Conservation (phyloP, 495 filamentous ascomycete species). For the Tuber brumale region DNA sequence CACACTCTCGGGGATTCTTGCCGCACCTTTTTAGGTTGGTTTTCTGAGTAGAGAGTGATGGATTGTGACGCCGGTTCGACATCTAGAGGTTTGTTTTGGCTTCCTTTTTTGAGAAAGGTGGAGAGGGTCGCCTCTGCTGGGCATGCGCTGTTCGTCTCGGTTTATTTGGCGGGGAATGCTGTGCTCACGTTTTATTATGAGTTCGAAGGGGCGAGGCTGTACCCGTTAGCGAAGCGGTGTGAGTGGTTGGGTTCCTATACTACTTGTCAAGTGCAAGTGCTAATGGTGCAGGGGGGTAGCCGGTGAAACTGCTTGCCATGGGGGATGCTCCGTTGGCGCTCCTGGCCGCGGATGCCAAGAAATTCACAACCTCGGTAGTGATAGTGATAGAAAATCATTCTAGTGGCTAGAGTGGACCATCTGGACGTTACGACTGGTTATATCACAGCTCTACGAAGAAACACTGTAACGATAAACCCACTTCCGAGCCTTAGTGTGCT, state of each 20-base stretch:
- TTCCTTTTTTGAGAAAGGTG: constrained; percentile 42
- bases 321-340: too few relatives aligned
- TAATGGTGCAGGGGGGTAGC: constrained; percentile 46
- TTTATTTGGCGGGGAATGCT: constrained; percentile 44
- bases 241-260: constrained; percentile 44
- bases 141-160: constrained; percentile 47
- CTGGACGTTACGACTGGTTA: too few relatives aligned
- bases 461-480: constrained; percentile 49
- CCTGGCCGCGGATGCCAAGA: too few relatives aligned
- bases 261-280: constrained; percentile 1
- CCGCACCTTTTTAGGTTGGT: constrained; percentile 28
- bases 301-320: too few relatives aligned
- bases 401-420: too few relatives aligned
- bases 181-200: constrained; percentile 49
- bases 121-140: constrained; percentile 52
- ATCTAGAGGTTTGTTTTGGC: constrained; percentile 15
- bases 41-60: not conserved
- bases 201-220: constrained; percentile 33
- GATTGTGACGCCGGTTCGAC: not conserved
- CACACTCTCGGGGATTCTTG: constrained; percentile 22
- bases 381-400: too few relatives aligned
- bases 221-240: constrained; percentile 44
- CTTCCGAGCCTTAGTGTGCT: constrained; percentile 47
- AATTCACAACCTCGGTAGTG: too few relatives aligned
- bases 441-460: not conserved